phyloP scores from a whole-genome alignment of 805 yeast species.

The Kazachstania viticola region DNA sequence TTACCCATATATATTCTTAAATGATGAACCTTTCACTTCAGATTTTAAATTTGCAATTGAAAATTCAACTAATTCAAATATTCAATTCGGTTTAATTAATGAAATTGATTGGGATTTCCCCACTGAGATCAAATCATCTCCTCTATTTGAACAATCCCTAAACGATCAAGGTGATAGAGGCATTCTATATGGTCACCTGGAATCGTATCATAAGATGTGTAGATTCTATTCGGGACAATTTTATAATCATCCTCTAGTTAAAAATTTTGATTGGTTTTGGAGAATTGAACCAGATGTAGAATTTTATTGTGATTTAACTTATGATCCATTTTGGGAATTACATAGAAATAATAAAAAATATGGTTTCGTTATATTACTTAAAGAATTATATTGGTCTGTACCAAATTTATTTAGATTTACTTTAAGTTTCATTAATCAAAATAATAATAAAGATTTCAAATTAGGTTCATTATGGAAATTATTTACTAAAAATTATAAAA shows the following conservation, averaged over 20 bases:
- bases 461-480: slow-evolving; percentile 62
- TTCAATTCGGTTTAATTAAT: slow-evolving; percentile 61
- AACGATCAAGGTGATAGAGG: slow-evolving; percentile 64
- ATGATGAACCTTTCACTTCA: slow-evolving; percentile 65
- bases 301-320: slow-evolving; percentile 81
- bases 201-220: slow-evolving; percentile 89
- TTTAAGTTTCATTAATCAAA: slow-evolving; percentile 40
- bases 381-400: slow-evolving; percentile 70
- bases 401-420: slow-evolving; percentile 75
- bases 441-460: slow-evolving; percentile 34
- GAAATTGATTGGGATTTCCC: slow-evolving; percentile 63
- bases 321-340: slow-evolving; percentile 87
- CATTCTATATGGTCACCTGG: slow-evolving; percentile 73
- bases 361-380: slow-evolving; percentile 73
- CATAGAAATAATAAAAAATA: slow-evolving; percentile 53
- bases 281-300: slow-evolving; percentile 82
- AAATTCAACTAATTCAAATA: slow-evolving; percentile 44
- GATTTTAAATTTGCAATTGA: slow-evolving; percentile 47
- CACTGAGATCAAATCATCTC: slow-evolving; percentile 1
- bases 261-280: slow-evolving; percentile 84
- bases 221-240: slow-evolving; percentile 78
- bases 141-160: background rate
- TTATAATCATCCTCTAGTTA: slow-evolving; percentile 65
- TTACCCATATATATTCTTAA: slow-evolving; percentile 86
- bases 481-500: slow-evolving; percentile 37